Conservation (phyloP, 2,329 filamentous ascomycete genomes). For the Fusarium falciforme region DNA sequence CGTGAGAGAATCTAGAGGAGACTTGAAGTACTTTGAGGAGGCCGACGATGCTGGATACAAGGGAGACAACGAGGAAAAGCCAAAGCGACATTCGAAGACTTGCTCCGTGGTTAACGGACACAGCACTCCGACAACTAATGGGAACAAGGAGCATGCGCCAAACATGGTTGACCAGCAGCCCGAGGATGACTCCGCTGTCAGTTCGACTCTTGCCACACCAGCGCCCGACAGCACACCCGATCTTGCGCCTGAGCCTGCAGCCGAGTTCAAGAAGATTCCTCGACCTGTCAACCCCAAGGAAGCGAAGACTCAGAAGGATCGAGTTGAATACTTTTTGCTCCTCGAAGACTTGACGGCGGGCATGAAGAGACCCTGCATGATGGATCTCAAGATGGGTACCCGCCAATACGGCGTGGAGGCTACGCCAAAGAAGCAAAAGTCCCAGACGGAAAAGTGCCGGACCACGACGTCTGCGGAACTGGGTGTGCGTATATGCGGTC, state of each 20-base stretch:
- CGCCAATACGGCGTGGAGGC: constrained; percentile 96
- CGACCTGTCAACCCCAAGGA: constrained; percentile 82
- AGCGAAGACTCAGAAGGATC: constrained; percentile 72
- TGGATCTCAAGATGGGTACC: constrained; percentile 99
- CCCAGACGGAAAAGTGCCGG: constrained; percentile 92
- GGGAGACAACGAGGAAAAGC: constrained; percentile 62
- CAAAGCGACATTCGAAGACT: constrained; percentile 13
- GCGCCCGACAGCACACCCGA: constrained; percentile 44
- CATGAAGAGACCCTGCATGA: constrained; percentile 96
- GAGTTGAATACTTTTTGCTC: constrained; percentile 92
- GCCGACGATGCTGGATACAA: constrained; percentile 86
- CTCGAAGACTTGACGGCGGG: constrained; percentile 95
- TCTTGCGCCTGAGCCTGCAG: not conserved
- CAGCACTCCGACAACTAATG: constrained; percentile 18
- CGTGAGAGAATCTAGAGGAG: constrained; percentile 76
- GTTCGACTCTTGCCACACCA: constrained; percentile 53
- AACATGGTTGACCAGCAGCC: constrained; percentile 48
- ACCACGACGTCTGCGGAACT: constrained; percentile 91
- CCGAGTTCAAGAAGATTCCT: constrained; percentile 56
- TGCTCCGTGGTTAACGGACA: constrained; percentile 13
- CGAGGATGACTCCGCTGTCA: constrained; percentile 44
- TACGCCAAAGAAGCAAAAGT: constrained; percentile 89
- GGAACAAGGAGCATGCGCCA: constrained; percentile 8
- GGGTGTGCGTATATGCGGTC: constrained; percentile 92
- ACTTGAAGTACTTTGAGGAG: constrained; percentile 90